These are phyloP conservation scores for Arctium minus DNA, from an alignment of 129 eudicot species.

Conservation along the genomic window DNA sequence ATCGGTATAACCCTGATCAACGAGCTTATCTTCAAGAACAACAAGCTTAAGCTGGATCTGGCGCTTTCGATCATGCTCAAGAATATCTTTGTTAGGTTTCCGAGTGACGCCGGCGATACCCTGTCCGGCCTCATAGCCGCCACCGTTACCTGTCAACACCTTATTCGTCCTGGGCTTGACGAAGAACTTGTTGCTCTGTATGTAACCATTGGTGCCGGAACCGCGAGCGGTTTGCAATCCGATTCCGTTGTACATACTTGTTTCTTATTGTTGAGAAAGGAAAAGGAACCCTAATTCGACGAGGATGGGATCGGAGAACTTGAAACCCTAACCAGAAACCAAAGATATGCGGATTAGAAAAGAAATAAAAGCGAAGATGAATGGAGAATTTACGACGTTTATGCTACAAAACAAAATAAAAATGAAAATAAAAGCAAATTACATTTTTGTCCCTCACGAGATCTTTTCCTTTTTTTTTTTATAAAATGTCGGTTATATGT, in stretches of 20 bases:
- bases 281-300: not conserved
- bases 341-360: not conserved
- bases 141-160: conserved; percentile 31
- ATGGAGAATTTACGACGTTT: not conserved
- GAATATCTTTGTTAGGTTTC: conserved; percentile 64
- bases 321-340: not conserved
- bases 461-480: too few species aligned
- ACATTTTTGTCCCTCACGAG: not conserved
- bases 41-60: conserved; percentile 82
- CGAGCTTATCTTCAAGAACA: conserved; percentile 74
- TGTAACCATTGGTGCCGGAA: conserved; percentile 92
- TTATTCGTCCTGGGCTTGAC: conserved; percentile 53
- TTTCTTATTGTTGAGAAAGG: not conserved
- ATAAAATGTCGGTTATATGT: too few species aligned
- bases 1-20: conserved; percentile 81
- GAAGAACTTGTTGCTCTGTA: conserved; percentile 81
- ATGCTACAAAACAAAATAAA: not conserved
- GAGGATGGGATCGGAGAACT: not conserved
- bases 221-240: conserved; percentile 93
- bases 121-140: conserved; percentile 57
- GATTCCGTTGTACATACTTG: conserved; percentile 87
- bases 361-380: not conserved
- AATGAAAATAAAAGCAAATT: not conserved
- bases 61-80: conserved; percentile 95
- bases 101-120: conserved; percentile 75